phyloP scores from a whole-genome alignment of 176 grass and related monocot species.

The Poa annua region DNA sequence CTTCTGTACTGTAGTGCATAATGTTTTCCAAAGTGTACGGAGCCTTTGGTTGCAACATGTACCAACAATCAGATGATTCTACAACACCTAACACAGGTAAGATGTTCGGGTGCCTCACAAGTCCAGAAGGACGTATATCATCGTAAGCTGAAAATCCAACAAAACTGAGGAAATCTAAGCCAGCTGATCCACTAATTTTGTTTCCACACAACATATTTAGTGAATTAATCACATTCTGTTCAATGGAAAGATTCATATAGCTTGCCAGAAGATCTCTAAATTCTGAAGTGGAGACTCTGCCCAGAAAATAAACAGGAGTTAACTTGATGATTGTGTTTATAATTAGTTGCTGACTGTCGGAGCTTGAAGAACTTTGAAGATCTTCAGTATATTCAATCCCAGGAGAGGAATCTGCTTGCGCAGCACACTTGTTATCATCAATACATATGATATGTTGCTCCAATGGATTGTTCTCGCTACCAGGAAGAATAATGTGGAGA shows the following conservation, averaged over 20 bases:
- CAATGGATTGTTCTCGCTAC: slow-evolving; percentile 43
- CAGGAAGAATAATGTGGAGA: slow-evolving; percentile 16
- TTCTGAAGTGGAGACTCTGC: slow-evolving; percentile 50
- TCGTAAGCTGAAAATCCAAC: slow-evolving; percentile 75
- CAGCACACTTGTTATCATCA: slow-evolving; percentile 35
- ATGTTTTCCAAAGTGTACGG: slow-evolving; percentile 84
- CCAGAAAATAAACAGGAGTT: slow-evolving; percentile 62
- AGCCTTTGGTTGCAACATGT: slow-evolving; percentile 70
- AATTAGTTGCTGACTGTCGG: slow-evolving; percentile 35
- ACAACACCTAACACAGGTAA: slow-evolving; percentile 75
- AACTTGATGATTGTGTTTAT: slow-evolving; percentile 55
- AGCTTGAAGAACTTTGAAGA: slow-evolving; percentile 44
- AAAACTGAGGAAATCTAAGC: slow-evolving; percentile 72
- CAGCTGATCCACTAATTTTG: slow-evolving; percentile 55
- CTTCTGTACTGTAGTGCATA: slow-evolving; percentile 76
- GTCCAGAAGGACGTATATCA: slow-evolving; percentile 52
- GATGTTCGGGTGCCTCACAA: slow-evolving; percentile 84
- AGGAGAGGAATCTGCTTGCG: slow-evolving; percentile 38
- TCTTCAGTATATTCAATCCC: slow-evolving; percentile 36
- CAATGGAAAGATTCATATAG: slow-evolving; percentile 56
- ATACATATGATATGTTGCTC: slow-evolving; percentile 26
- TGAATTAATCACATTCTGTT: slow-evolving; percentile 71
- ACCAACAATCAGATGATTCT: slow-evolving; percentile 57
- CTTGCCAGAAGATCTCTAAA: slow-evolving; percentile 62
- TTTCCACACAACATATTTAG: slow-evolving; percentile 75